Base-by-base conservation (phyloP, 805 yeast species). In the Phaffomyces thermotolerans region DNA sequence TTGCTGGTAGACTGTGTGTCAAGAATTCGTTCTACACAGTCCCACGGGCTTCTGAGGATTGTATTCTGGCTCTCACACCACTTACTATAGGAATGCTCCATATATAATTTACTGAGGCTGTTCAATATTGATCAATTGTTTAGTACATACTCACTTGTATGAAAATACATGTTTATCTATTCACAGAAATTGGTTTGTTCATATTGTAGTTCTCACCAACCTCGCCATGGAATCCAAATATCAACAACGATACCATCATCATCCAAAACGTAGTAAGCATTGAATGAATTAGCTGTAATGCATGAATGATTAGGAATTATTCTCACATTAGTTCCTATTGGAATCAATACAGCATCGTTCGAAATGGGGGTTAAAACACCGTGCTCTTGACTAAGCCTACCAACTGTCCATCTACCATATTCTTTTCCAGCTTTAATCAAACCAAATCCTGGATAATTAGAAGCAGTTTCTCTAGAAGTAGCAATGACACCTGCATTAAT, bases 311-410 rank as follows among this genome's bases (percentile, higher is more conserved):
- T 87, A 4, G 89, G 88, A 22, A 76, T 50, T 30, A 84, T 67
- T 27, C 64, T 63, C 9, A 83, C 69, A 45, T 72, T 70, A 1
- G 78, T 68, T 1, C 88, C 88, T 29, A 64, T 50, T 22, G 79
- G 79, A 22, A 77, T 65, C 54, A 77, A 59, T 35, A 62, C 45
- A 15, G 54, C 50, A 5, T 40, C 36, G 8, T 45, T 36, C 33
- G 40, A 22, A 45, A 43, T 45, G 3, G 85, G 80, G n/a, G 64
- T 67, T 39, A 84, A 61, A 34, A 85, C 79, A 10, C 93, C 95
- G 57, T 85, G 95, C 54, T 85, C 95, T 59, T 85, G 93, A 44
- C 85, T 77, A 38, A 85, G 60, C 51, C 89, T 69, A 31, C 78
- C 84, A 12, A 85, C 77, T 38, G 62, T 59, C 90, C 90, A 84